Base-by-base conservation (phyloP, 2,329 filamentous ascomycete genomes). In the Paradendryphiella salina region DNA sequence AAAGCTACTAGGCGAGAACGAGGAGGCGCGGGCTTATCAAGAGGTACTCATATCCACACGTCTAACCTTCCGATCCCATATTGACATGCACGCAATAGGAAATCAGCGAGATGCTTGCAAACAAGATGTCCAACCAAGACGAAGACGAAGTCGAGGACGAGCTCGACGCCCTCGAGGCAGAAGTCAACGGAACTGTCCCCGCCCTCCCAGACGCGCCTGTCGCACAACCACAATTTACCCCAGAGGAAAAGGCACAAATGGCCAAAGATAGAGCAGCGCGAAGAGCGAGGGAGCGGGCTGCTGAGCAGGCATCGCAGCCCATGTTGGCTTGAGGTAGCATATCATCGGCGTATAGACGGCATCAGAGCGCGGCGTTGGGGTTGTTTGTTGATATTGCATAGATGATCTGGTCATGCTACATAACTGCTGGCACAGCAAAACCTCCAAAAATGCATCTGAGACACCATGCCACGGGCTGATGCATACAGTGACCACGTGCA, bases 71-170 rank as follows among this genome's bases (percentile, higher is more conserved):
- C 1, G 1, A 10, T 11, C 21, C 8, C 11, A 13, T 38, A 20
- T 50, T 60, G 14, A 61, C 47, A 17, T 28, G 13, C n/a, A 31
- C 15, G 15, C 20, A 33, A 60, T 66, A 96, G 89, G 93, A 99
- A 78, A 83, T 99, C 63, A 94, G 87, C 75, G 90, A 96, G 41
- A 89, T 96, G 82, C 83, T 99, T 2, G 89, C 87, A 28, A 89
- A 89, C 10, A 85, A 87, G 63, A 92, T 99, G 78, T 90, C 91
- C 11, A 94, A 91, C 67, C 88, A 95, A 66, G 94, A 99, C 74
- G 94, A 99, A 73, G 93, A 97, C 68, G 94, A 96, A 67, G 94
- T 99, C 28, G 94, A 99, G 71, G 92, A 96, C 67, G 94, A 99
- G 76, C 79, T 99, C 44, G 90, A 89, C 47, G 87, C 86, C 1